Evolutionary conservation across 192 early-diverging fungal species (phyloP).

Genomic region (Allomyces arbusculus): DNA sequence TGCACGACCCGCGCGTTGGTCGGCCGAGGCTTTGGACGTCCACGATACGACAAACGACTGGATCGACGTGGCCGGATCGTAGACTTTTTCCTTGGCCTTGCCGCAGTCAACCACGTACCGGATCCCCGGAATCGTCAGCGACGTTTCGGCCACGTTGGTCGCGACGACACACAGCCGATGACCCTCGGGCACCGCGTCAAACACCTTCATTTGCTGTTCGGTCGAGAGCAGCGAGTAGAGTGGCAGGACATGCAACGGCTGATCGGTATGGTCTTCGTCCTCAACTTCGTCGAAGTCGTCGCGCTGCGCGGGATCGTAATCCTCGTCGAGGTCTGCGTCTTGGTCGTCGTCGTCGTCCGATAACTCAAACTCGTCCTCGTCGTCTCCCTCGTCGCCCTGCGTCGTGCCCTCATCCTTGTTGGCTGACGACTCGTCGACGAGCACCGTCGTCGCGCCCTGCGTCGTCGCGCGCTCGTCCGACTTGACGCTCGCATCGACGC

Average conservation of each 20-base stretch:
- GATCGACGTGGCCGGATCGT: constrained; percentile 65
- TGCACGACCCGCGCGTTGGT: constrained; percentile 91
- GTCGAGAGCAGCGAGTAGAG: constrained; percentile 91
- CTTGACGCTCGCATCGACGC: background rate
- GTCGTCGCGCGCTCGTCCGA: background rate
- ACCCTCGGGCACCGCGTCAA: constrained; percentile 69
- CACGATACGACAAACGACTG: constrained; percentile 79
- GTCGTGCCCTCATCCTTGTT: constrained; percentile 31
- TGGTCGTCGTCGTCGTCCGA: background rate
- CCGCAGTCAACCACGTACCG: constrained; percentile 89
- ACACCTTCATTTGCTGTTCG: constrained; percentile 75
- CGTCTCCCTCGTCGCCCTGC: constrained; percentile 34
- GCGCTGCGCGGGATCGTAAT: constrained; percentile 8
- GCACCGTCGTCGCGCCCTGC: background rate
- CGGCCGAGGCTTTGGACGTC: constrained; percentile 84
- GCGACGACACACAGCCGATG: constrained; percentile 81
- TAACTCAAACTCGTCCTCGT: constrained; percentile 15
- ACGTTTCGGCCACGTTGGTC: constrained; percentile 98
- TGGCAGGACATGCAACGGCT: constrained; percentile 79
- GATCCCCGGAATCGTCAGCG: constrained; percentile 87
- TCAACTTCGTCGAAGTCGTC: constrained; percentile 13
- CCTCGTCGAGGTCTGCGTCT: constrained; percentile 41
- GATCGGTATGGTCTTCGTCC: constrained; percentile 7
- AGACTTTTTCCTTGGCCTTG: constrained; percentile 64
- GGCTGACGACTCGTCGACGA: background rate